Base-by-base conservation (phyloP, 2,329 filamentous ascomycete genomes). In the Stagonosporopsis chrysanthemi region DNA sequence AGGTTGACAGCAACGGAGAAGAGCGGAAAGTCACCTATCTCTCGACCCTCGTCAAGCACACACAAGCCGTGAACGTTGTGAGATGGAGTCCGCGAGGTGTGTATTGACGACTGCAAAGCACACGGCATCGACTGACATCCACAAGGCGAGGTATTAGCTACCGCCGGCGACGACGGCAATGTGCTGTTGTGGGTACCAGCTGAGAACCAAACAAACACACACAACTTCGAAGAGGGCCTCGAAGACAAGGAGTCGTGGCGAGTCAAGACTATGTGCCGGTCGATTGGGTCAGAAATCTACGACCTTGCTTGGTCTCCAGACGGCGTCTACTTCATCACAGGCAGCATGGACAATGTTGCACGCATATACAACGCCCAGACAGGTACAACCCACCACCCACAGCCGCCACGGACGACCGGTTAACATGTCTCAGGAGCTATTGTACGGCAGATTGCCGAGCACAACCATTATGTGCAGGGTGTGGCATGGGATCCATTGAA, bases 261-360 rank as follows among this genome's bases (percentile, higher is more conserved):
- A 61, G 90, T 94, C 61, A 98, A 96, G 80, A 92, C 97, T 75
- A 98, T 98, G 95, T 98, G 93, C 78, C 88, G 95, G 61, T 96
- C 93, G 42, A 91, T 90, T 61, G 94, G 93, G 33, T 92, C 93
- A 11, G 95, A 99, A 77, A 98, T 99, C 66, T 99, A 99, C 79
- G 95, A 99, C 77, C 81, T 99, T 55, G 95, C 95, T 47, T 99
- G 95, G 96, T 98, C 95, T 45, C 96, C 96, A n/a, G 95, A 99
- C 77, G 92, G 91, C 36, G 82, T 88, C 36, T 95, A 96, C 80
- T 97, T 99, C 81, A 97, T 99, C 69, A 97, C 96, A 23, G 95
- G 95, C 36, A 98, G 95, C 79, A 98, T 99, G 93, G 95, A 99
- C 80, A 99, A 99, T 75, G 89, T 98, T 74, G 93, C 95, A 56